phyloP scores from a whole-genome alignment of 2,329 filamentous ascomycete species.

The Aspergillus aculeatus region DNA sequence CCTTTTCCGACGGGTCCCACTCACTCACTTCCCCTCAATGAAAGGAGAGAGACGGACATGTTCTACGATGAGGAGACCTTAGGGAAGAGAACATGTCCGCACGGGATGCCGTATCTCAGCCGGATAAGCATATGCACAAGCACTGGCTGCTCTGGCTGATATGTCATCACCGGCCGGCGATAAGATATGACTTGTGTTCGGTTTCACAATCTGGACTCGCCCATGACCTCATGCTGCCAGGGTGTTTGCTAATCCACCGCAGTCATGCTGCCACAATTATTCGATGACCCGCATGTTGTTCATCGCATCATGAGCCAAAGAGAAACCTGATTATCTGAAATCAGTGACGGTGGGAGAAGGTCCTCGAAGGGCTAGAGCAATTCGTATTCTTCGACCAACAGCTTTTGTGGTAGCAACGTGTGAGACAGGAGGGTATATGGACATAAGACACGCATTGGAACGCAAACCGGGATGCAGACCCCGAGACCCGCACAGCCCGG shows the following conservation, averaged over 20 bases:
- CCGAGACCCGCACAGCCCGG: not conserved
- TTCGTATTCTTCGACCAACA: not conserved
- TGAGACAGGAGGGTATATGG: constrained; percentile 16
- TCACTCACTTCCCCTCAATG: not conserved
- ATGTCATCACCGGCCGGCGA: not conserved
- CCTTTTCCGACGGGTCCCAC: not conserved
- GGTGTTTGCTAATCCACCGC: not conserved
- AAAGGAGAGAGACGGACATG: not conserved
- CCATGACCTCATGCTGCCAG: not conserved
- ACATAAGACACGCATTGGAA: not conserved
- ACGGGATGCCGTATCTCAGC: not conserved
- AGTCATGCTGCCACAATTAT: not conserved
- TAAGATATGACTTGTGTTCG: not conserved
- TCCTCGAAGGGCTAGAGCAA: not conserved
- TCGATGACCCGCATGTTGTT: not conserved
- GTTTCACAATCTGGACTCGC: not conserved
- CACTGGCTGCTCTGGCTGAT: not conserved
- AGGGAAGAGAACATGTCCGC: not conserved
- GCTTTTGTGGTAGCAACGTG: not conserved
- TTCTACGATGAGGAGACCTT: not conserved
- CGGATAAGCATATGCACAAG: not conserved
- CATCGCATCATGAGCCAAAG: not conserved
- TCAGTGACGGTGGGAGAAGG: not conserved
- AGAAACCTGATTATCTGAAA: not conserved
- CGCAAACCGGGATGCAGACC: not conserved